phyloP scores from a whole-genome alignment of 2,329 filamentous ascomycete species.

The Cladosporium sp. region DNA sequence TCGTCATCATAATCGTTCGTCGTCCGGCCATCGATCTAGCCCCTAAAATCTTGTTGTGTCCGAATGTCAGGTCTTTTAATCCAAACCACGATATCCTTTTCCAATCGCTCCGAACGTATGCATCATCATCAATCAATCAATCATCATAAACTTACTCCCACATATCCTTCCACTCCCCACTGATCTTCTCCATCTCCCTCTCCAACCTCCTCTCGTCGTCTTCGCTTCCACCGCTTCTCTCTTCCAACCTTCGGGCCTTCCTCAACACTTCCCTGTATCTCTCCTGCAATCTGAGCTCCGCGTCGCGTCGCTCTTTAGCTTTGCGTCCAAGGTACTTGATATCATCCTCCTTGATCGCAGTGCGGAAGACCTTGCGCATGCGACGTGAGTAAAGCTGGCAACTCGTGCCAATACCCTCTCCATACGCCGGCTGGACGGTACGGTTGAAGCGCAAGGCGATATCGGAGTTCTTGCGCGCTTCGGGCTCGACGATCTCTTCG shows the following conservation, averaged over 20 bases:
- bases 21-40: not conserved
- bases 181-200: constrained; percentile 50
- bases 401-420: constrained; percentile 49
- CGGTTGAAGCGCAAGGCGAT: constrained; percentile 67
- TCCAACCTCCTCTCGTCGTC: constrained; percentile 58
- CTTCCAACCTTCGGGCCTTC: constrained; percentile 39
- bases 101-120: not conserved
- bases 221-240: constrained; percentile 46
- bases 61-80: too few relatives aligned
- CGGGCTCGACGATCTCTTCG: constrained; percentile 73
- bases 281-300: constrained; percentile 61
- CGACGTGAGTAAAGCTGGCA: constrained; percentile 81
- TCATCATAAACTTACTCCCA: constrained; percentile 43
- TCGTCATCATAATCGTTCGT: not conserved
- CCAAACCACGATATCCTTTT: not conserved
- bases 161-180: constrained; percentile 52
- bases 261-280: constrained; percentile 44
- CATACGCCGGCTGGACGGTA: constrained; percentile 57
- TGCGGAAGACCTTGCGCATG: constrained; percentile 73
- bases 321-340: constrained; percentile 63
- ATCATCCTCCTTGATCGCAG: constrained; percentile 67
- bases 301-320: constrained; percentile 58
- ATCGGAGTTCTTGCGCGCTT: constrained; percentile 54
- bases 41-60: not conserved
- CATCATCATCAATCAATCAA: not conserved